These are phyloP conservation scores for Colletotrichum simmondsii DNA, from an alignment of 2,329 filamentous ascomycete genomes.

Conservation along the genomic window DNA sequence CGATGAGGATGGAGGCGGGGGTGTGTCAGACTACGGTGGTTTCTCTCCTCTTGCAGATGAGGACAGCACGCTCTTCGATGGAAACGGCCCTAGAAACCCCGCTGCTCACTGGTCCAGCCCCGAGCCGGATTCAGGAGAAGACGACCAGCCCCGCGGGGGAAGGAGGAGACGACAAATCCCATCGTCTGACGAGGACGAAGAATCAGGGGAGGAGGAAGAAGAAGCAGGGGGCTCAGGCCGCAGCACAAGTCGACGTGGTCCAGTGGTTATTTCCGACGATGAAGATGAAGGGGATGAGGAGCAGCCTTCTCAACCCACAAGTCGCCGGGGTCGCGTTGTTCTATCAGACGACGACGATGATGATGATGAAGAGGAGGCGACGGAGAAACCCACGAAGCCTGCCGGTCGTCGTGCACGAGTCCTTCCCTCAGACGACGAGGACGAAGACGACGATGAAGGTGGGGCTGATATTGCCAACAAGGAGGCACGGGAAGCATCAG, in stretches of 20 bases:
- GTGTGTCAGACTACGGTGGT: constrained; percentile 17
- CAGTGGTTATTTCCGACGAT: constrained; percentile 37
- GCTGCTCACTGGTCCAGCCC: constrained; percentile 44
- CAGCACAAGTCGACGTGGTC: not conserved
- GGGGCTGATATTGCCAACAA: constrained; percentile 4
- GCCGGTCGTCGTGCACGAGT: constrained; percentile 13
- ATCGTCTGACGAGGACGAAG: constrained; percentile 22
- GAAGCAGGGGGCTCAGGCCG: constrained; percentile 30
- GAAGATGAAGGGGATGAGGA: constrained; percentile 26
- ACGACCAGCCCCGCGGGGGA: constrained; percentile 8
- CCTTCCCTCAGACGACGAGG: constrained; percentile 14
- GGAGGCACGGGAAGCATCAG: not conserved
- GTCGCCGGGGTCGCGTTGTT: constrained; percentile 35
- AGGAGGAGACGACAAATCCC: constrained; percentile 43
- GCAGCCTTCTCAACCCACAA: not conserved
- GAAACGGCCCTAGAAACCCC: not conserved
- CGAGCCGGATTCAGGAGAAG: constrained; percentile 37
- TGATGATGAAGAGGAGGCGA: constrained; percentile 1
- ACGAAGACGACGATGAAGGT: constrained; percentile 32
- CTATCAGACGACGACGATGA: constrained; percentile 39
- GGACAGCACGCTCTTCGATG: constrained; percentile 24
- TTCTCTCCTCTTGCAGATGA: constrained; percentile 30
- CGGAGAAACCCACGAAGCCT: not conserved
- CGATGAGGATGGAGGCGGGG: constrained; percentile 39
- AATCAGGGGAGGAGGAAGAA: constrained; percentile 41